phyloP scores from a whole-genome alignment of 2,329 filamentous ascomycete species.

The Aureobasidium sp. region DNA sequence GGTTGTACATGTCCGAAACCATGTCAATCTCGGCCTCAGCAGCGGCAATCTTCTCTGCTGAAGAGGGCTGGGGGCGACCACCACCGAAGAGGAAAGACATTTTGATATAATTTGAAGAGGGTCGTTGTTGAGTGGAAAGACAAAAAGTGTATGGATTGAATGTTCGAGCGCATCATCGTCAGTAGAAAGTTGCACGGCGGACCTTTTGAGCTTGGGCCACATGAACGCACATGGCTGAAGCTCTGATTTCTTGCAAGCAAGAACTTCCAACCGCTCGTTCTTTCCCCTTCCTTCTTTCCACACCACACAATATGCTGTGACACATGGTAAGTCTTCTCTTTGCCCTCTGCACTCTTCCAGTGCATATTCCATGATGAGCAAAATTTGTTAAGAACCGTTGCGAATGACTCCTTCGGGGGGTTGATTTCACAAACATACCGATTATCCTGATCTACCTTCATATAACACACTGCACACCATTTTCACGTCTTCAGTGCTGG shows the following conservation, averaged over 20 bases:
- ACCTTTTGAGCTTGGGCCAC: slow-evolving; percentile 19
- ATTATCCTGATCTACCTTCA: slow-evolving; percentile 27
- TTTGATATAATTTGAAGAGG: slow-evolving; percentile 13
- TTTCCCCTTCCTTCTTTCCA: background rate
- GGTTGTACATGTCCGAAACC: slow-evolving; percentile 95
- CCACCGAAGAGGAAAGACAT: slow-evolving; percentile 71
- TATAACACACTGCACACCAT: slow-evolving; percentile 20
- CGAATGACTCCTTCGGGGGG: slow-evolving; percentile 53
- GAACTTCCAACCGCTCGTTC: background rate
- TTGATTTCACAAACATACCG: slow-evolving; percentile 42
- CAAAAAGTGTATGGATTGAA: background rate
- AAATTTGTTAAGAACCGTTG: slow-evolving; percentile 55
- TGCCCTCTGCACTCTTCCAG: background rate
- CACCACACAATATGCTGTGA: slow-evolving; percentile 10
- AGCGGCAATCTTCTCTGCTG: slow-evolving; percentile 93
- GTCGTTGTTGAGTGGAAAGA: background rate
- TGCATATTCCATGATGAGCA: slow-evolving; percentile 20
- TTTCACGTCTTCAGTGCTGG: slow-evolving; percentile 34
- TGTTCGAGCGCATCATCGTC: slow-evolving; percentile 11
- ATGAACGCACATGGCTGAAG: background rate
- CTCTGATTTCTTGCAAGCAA: slow-evolving; percentile 13
- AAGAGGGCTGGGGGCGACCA: slow-evolving; percentile 73
- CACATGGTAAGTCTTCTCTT: slow-evolving; percentile 9
- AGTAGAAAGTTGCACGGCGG: slow-evolving; percentile 8
- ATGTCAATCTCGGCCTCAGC: slow-evolving; percentile 97